Conservation (phyloP, 2,329 filamentous ascomycete genomes). For the Botrytis byssoidea region DNA sequence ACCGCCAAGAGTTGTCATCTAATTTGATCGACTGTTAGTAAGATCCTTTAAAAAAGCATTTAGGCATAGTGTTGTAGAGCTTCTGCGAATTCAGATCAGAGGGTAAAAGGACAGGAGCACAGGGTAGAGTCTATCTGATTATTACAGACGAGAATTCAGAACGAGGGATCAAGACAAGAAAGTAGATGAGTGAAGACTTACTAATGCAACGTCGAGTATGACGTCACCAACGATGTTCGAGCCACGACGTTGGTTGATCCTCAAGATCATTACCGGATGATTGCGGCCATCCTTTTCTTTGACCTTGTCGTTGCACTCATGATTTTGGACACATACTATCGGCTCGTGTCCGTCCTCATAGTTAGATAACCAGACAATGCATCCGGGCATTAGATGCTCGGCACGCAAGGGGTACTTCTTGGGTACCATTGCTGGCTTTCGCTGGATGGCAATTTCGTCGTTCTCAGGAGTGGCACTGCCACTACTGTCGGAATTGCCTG, state of each 20-base stretch:
- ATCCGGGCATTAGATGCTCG: conserved; percentile 17
- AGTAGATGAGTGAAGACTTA: neutral
- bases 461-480: neutral
- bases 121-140: neutral
- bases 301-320: conserved; percentile 10
- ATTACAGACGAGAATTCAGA: neutral
- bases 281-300: conserved; percentile 24
- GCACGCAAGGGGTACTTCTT: neutral
- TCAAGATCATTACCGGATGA: conserved; percentile 24
- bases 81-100: neutral
- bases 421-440: neutral
- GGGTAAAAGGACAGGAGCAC: accelerated
- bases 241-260: conserved; percentile 18
- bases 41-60: too few relatives aligned
- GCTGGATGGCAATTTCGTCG: neutral
- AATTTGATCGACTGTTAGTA: neutral
- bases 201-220: conserved; percentile 25
- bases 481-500: neutral
- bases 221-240: conserved; percentile 22
- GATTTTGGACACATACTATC: conserved; percentile 20
- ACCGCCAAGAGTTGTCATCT: conserved; percentile 1
- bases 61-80: accelerated
- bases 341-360: neutral
- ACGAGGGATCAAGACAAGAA: neutral
- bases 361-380: conserved; percentile 25